phyloP scores from a whole-genome alignment of 805 yeast genomes.

The Teunomyces panamensis region DNA sequence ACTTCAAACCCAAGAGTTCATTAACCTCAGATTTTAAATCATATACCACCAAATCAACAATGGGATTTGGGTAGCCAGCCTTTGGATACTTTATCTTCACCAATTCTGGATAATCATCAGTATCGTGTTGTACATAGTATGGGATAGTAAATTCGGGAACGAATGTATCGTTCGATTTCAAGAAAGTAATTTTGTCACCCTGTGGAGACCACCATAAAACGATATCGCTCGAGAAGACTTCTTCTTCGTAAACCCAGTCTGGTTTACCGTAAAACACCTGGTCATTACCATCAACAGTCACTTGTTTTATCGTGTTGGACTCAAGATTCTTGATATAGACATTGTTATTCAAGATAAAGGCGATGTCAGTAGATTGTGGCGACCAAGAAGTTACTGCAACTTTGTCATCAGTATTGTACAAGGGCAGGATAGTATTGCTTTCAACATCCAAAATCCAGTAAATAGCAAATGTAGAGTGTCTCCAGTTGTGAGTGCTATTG shows the following conservation, averaged over 20 bases:
- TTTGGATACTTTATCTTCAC: slow-evolving; percentile 63
- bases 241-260: slow-evolving; percentile 87
- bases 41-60: slow-evolving; percentile 45
- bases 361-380: slow-evolving; percentile 53
- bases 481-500: slow-evolving; percentile 57
- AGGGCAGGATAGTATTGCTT: slow-evolving; percentile 7
- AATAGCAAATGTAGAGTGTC: slow-evolving; percentile 46
- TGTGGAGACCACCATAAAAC: slow-evolving; percentile 76
- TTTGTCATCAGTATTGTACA: slow-evolving; percentile 13
- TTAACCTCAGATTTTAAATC: slow-evolving; percentile 23
- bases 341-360: slow-evolving; percentile 56
- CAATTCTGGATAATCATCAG: slow-evolving; percentile 46
- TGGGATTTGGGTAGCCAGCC: slow-evolving; percentile 66
- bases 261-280: slow-evolving; percentile 64
- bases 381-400: slow-evolving; percentile 62
- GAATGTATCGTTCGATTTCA: slow-evolving; percentile 56
- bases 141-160: slow-evolving; percentile 56
- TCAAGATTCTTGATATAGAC: slow-evolving; percentile 46
- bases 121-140: slow-evolving; percentile 40
- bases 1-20: slow-evolving; percentile 11
- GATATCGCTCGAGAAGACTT: slow-evolving; percentile 55
- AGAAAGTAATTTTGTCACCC: slow-evolving; percentile 52
- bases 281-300: slow-evolving; percentile 52
- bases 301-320: slow-evolving; percentile 18
- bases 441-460: slow-evolving; percentile 41